Evolutionary conservation across 306 rosid species (phyloP).

Genomic region (Malus sylvestris): DNA sequence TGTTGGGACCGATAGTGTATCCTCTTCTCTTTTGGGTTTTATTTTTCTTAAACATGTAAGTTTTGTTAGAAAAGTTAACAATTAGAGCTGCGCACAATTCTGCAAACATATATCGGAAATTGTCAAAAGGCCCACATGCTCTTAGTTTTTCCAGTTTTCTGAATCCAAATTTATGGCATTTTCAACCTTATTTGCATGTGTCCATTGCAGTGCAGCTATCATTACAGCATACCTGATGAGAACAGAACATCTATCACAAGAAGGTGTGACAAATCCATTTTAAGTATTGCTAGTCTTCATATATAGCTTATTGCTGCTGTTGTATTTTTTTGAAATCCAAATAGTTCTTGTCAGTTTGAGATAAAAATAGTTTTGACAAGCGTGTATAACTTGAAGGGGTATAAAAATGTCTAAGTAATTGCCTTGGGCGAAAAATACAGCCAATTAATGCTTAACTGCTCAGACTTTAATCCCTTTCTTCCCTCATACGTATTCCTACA

Average conservation of each 20-base stretch:
- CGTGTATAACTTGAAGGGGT: background rate
- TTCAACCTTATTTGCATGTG: slow-evolving; percentile 23
- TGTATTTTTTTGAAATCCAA: background rate
- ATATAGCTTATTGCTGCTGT: slow-evolving; percentile 21
- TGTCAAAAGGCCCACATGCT: background rate
- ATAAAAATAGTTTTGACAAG: background rate
- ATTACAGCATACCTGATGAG: slow-evolving; percentile 88
- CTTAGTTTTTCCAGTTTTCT: slow-evolving; percentile 7
- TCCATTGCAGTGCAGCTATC: slow-evolving; percentile 85
- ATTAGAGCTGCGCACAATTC: background rate
- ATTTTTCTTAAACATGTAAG: background rate
- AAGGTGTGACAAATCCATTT: slow-evolving; percentile 53
- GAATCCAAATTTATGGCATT: slow-evolving; percentile 12
- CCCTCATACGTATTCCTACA: slow-evolving; percentile 23
- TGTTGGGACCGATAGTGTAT: background rate
- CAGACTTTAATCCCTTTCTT: background rate
- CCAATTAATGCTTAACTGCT: background rate
- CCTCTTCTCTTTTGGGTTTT: background rate
- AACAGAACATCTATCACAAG: slow-evolving; percentile 63
- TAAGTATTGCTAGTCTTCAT: slow-evolving; percentile 22
- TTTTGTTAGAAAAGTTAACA: background rate
- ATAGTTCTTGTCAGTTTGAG: background rate
- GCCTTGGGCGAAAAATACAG: background rate
- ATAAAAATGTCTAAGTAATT: background rate
- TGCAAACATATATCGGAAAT: background rate